A percentile compares a stretch with the other conserved stretches of the same genome.
Evolutionary conservation across 208 protist genomes (phyloP).

Genomic region (Strigomonas culicis): DNA sequence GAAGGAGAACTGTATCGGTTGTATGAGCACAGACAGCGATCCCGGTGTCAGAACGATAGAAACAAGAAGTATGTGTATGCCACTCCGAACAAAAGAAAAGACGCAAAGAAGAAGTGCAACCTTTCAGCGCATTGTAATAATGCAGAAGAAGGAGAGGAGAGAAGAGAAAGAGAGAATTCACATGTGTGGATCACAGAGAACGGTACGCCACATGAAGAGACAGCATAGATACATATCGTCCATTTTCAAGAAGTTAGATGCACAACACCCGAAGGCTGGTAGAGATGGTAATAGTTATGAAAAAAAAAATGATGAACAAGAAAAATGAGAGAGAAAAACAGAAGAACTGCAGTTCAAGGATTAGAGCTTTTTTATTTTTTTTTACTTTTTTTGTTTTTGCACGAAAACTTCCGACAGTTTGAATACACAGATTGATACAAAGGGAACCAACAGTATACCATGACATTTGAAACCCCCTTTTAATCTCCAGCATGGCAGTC

Average conservation of each 20-base stretch:
- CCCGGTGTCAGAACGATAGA: too few relatives aligned
- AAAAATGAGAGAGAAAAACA: constrained; percentile 9
- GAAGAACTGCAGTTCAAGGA: background rate
- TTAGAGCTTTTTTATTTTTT: background rate
- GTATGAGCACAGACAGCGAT: too few relatives aligned
- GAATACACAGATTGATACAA: background rate
- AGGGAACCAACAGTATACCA: background rate
- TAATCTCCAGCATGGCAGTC: too few relatives aligned
- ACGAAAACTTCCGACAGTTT: background rate
- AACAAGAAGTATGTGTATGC: too few relatives aligned
- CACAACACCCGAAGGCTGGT: background rate
- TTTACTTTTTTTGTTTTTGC: background rate
- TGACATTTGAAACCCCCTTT: background rate
- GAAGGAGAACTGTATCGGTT: too few relatives aligned
- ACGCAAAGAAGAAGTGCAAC: too few relatives aligned
- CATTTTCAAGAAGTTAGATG: background rate
- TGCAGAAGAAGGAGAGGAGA: background rate
- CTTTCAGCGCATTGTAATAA: constrained; percentile 1
- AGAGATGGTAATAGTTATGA: background rate
- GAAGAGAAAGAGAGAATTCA: background rate
- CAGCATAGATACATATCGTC: background rate
- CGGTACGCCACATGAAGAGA: background rate
- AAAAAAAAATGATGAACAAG: background rate
- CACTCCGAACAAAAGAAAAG: too few relatives aligned
- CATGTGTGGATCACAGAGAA: background rate